A percentile compares a stretch with the other conserved stretches of the same genome.
phyloP scores from a whole-genome alignment of 2,329 filamentous ascomycete species.

The Ophiobolus disseminans region DNA sequence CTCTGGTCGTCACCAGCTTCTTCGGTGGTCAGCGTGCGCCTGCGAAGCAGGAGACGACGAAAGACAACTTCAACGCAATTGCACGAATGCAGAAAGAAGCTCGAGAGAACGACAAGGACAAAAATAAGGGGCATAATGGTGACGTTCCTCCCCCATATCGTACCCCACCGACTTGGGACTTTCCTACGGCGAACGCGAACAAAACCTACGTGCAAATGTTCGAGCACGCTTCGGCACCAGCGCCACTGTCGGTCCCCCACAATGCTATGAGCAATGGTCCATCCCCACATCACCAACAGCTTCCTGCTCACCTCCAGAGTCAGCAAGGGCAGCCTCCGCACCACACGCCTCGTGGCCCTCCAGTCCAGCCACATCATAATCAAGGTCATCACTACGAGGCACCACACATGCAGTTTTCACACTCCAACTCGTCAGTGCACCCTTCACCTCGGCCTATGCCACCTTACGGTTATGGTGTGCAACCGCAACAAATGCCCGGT shows the following conservation, averaged over 20 bases:
- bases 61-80: constrained; percentile 67
- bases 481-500: constrained; percentile 60
- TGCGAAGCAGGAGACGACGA: constrained; percentile 59
- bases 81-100: constrained; percentile 74
- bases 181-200: constrained; percentile 72
- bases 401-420: constrained; percentile 86
- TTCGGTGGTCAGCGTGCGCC: constrained; percentile 74
- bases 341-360: constrained; percentile 79
- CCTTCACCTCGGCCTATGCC: constrained; percentile 81
- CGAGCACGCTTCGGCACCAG: constrained; percentile 66
- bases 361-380: constrained; percentile 74
- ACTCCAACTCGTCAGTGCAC: constrained; percentile 78
- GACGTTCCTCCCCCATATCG: constrained; percentile 86
- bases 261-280: constrained; percentile 68
- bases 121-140: constrained; percentile 68
- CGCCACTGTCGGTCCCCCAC: constrained; percentile 69
- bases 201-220: constrained; percentile 83
- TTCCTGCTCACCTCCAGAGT: constrained; percentile 81
- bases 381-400: constrained; percentile 77
- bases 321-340: constrained; percentile 74
- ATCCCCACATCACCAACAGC: constrained; percentile 81
- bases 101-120: constrained; percentile 56
- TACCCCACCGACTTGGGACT: constrained; percentile 85
- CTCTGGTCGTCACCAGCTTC: constrained; percentile 55
- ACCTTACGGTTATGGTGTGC: constrained; percentile 72